These are phyloP conservation scores for Colletotrichum destructivum DNA, from an alignment of 2,329 filamentous ascomycete genomes.

Conservation along the genomic window DNA sequence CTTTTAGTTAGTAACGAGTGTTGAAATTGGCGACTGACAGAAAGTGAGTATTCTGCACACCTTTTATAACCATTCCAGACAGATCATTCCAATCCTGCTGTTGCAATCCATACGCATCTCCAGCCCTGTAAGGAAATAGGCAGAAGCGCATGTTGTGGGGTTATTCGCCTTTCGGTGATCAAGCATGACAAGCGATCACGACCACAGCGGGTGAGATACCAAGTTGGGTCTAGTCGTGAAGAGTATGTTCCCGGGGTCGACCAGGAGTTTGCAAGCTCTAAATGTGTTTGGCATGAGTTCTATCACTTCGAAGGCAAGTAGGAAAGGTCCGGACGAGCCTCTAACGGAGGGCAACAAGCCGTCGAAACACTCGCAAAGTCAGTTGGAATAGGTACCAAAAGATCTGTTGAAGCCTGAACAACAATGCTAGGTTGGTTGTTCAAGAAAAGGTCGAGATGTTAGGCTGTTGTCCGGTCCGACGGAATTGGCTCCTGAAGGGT, in stretches of 20 bases:
- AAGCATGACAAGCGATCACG: background rate
- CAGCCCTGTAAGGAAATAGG: background rate
- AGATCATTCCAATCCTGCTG: background rate
- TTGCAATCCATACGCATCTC: too few species aligned
- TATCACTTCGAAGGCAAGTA: background rate
- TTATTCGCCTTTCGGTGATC: too few species aligned
- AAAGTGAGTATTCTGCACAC: background rate
- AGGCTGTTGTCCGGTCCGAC: too few species aligned
- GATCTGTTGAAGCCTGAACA: background rate
- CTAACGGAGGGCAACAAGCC: background rate
- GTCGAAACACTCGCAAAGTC: background rate
- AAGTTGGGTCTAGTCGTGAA: background rate
- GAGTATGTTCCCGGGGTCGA: background rate
- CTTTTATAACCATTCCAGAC: background rate
- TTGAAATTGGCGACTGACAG: background rate
- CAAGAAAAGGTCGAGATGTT: too few species aligned
- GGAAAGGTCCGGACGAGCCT: too few species aligned
- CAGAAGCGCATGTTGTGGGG: slow-evolving; percentile 11
- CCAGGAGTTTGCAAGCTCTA: background rate
- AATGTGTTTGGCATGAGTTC: background rate
- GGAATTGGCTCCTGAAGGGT: background rate
- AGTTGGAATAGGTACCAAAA: background rate
- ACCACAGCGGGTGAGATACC: background rate
- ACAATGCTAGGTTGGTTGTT: background rate
- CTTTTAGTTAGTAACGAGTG: background rate